Evolutionary conservation across 2,329 filamentous ascomycete genomes (phyloP), one percentile per base, ranked within the genome.

Genomic region (Tolypocladium nubicola): DNA sequence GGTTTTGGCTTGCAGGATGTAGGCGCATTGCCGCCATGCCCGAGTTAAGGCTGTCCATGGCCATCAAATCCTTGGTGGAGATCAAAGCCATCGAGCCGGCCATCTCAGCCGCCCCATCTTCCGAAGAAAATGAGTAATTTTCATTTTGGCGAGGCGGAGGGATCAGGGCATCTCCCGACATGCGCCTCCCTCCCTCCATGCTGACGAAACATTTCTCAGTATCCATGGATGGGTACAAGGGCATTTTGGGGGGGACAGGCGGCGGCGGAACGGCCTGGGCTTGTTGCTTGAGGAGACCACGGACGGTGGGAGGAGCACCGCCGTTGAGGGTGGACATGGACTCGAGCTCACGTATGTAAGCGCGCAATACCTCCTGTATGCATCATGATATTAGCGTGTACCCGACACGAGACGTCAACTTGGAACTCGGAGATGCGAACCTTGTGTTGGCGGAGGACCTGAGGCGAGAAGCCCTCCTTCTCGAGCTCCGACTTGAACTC

Each of bases 311-410:
- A 14, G 75, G 75, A 39, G 70, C 68, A 33, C 75, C 75, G 26
- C 72, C 74, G 43, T 74, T 73, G 14, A 71, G 65, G n/a, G 69
- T 67, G 40, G 73, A 72, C 56, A 77, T 73, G 45, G 80, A 76
- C 60, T 83, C 79, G 60, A 85, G 75, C 63, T 83, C 79, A 40
- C 80, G 79, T 47, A 86, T 83, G 63, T 86, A 85, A 23, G 82
- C 81, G 60, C 81, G 75, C 30, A 85, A 69, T 11, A 84, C 74
- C 61, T 84, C 80, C 83, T 85, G 58, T 57, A 56, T 10, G 19
- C 19, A 30, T 13, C 21, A 19, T 21, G 30, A 9, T 19, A 16
- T 49, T n/a, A 49, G 45, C 16, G 9, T 6, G 23, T 8, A 13
- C 8, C 19, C 45, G 45, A 52, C 10, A 13, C 6, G 47, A 5